Conservation (phyloP, 1,284 basidiomycete species). For the Microbotryum saponariae region DNA sequence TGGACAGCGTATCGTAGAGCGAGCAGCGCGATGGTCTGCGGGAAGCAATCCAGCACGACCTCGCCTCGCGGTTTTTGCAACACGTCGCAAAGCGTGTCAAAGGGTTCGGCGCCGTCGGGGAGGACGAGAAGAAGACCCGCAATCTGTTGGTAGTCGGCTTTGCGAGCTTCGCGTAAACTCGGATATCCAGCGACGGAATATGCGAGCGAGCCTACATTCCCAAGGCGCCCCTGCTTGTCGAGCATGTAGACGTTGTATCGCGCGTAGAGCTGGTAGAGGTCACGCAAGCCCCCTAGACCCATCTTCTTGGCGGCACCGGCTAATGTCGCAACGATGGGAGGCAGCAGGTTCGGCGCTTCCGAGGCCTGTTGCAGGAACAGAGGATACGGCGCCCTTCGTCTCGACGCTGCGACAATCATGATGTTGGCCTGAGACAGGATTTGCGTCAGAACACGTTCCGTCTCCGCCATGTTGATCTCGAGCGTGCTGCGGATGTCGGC, state of each 20-base stretch:
- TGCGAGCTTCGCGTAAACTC: slow-evolving; percentile 44
- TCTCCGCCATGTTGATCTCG: slow-evolving; percentile 44
- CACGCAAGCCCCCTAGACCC: slow-evolving; percentile 57
- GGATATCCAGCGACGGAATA: slow-evolving; percentile 63
- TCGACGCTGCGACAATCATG: slow-evolving; percentile 68
- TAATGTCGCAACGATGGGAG: slow-evolving; percentile 55
- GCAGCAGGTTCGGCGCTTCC: slow-evolving; percentile 40
- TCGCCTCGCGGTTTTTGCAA: slow-evolving; percentile 42
- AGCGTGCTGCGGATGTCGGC: slow-evolving; percentile 17
- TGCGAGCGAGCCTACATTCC: slow-evolving; percentile 48
- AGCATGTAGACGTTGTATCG: slow-evolving; percentile 52
- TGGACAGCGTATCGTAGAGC: slow-evolving; percentile 11
- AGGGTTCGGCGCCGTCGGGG: slow-evolving; percentile 5
- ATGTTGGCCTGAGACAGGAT: slow-evolving; percentile 58
- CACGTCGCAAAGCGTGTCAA: slow-evolving; percentile 13
- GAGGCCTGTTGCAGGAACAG: slow-evolving; percentile 63
- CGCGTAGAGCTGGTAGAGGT: slow-evolving; percentile 70
- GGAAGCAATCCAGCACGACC: slow-evolving; percentile 59
- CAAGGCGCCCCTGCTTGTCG: slow-evolving; percentile 50
- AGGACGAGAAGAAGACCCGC: slow-evolving; percentile 19
- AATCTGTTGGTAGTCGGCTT: slow-evolving; percentile 18
- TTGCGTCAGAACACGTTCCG: slow-evolving; percentile 70
- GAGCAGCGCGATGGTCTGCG: slow-evolving; percentile 57
- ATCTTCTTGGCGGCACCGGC: slow-evolving; percentile 57
- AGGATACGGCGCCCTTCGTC: slow-evolving; percentile 80